Base-by-base conservation (phyloP, 352 stramenopile species). In the Globisporangium canariense region DNA sequence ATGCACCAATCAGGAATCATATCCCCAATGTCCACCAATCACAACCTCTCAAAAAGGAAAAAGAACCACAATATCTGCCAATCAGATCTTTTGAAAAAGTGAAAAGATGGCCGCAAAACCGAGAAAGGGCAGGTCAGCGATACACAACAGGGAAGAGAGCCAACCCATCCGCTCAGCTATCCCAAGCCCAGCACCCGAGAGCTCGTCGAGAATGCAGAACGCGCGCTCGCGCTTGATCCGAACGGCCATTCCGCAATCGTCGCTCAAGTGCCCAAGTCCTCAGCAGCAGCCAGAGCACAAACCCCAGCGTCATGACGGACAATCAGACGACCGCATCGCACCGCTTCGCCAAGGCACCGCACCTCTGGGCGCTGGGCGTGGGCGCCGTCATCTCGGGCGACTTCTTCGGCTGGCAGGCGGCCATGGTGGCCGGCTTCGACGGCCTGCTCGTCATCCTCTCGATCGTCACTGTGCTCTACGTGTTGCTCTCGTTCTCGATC, bases 401-500 rank as follows among this genome's bases (percentile, higher is more conserved):
- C 66, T 89, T 88, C 50, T 89, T 88, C 68, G 80, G 78, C 49
- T 89, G 78, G 78, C 80, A 89, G 52, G 63, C 77, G 11, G 77
- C 72, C 10, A 68, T 88, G 47, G 68, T 83, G 38, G 75, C 80
- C 3, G 78, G 80, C 54, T 86, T 89, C 55, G 65, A 86, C 51
- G 81, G 78, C 0, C 68, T 90, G 10, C 75, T 87, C 50, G 75
- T 89, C 57, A 82, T 84, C 56, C 58, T 89, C 45, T 52, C 78
- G 28, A 49, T 89, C 62, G 78, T 86, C 10, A 85, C 78, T 2
- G 76, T 79, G 58, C 71, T 90, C 22, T 90, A 86, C 67, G 75
- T 88, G 49, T 57, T 90, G 56, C 68, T 90, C 10, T 79, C 74
- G 60, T 90, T 90, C 72, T 90, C 81, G 43, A 90, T 90, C 59